Conservation (phyloP, 345 rosid genomes). For the Nasturtium officinale region DNA sequence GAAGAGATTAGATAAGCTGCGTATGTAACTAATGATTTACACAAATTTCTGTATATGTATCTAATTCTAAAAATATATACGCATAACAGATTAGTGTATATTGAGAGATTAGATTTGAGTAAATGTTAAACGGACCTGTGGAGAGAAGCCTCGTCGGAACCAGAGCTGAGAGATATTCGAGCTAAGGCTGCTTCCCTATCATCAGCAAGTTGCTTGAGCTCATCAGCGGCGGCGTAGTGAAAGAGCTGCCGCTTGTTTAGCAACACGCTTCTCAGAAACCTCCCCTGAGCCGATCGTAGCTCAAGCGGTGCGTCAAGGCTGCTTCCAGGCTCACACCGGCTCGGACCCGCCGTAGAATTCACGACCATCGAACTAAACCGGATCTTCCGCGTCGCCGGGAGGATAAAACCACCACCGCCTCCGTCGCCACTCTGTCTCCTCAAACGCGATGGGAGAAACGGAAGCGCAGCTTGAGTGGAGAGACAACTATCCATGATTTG, state of each 20-base stretch:
- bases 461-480: constrained; percentile 43
- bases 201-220: constrained; percentile 66
- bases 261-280: constrained; percentile 67
- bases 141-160: constrained; percentile 74
- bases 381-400: not conserved
- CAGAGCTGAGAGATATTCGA: constrained; percentile 66
- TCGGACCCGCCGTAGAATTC: constrained; percentile 59
- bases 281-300: constrained; percentile 70
- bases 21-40: not conserved
- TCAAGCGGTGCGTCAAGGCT: constrained; percentile 84
- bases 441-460: constrained; percentile 41
- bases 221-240: constrained; percentile 72
- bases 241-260: constrained; percentile 75
- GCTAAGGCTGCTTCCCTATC: constrained; percentile 60
- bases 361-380: constrained; percentile 11
- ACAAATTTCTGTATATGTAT: not conserved
- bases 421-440: constrained; percentile 42
- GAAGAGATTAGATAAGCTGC: not conserved
- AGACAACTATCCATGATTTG: constrained; percentile 61
- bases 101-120: not conserved
- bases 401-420: constrained; percentile 23
- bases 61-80: not conserved
- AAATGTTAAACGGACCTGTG: constrained; percentile 59
- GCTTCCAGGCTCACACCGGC: constrained; percentile 81
- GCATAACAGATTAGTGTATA: not conserved